Base-by-base conservation (phyloP, 2,329 filamentous ascomycete genomes). In the Dothiorella sarmentorum region DNA sequence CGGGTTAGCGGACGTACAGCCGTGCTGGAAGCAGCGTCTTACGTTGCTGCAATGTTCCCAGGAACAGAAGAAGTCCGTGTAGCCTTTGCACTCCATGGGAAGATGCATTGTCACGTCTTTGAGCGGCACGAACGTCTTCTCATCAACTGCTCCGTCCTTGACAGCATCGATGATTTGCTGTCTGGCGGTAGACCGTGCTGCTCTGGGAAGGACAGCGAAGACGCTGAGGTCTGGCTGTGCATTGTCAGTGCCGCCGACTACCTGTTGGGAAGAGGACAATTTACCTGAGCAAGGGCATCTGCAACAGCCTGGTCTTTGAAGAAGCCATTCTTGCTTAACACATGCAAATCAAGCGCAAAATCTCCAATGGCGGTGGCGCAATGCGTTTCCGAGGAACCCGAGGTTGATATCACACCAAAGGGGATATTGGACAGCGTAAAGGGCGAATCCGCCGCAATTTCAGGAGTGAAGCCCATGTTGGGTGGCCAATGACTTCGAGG, bases 31-130 rank as follows among this genome's bases (percentile, higher is more conserved):
- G 7, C 3, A 24, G 2, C 1, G 3, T 71, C 76, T 61, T 69
- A 77, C 80, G 44, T 84, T 85, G 47, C 76, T 73, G 26, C 79
- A 75, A 61, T 85, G 82, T 43, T 82, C 76, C 7, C 76, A 71
- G 0, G 78, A 81, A 58, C 79, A 82, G 2, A 78, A 82, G 68
- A 83, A 85, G 67, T 85, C 84, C 43, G 76, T 81, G 64, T 85
- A 87, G 33, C 82, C 83, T 4, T 76, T 75, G 17, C 84, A 78
- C 3, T 73, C 67, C 35, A 87, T 69, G 0, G 85, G 85, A 0
- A 86, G 65, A 64, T 85, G 80, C 63, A 84, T 68, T 3, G 69
- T 69, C 17, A 80, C 77, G 29, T 73, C 66, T 37, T 69, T 62
- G 15, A 84, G 63, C 26, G 68, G 53, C 26, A 74, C 68, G 3